Evolutionary conservation across 2,329 filamentous ascomycete genomes (phyloP), one percentile per base, ranked within the genome.

Genomic region (Parafenestella ontariensis): DNA sequence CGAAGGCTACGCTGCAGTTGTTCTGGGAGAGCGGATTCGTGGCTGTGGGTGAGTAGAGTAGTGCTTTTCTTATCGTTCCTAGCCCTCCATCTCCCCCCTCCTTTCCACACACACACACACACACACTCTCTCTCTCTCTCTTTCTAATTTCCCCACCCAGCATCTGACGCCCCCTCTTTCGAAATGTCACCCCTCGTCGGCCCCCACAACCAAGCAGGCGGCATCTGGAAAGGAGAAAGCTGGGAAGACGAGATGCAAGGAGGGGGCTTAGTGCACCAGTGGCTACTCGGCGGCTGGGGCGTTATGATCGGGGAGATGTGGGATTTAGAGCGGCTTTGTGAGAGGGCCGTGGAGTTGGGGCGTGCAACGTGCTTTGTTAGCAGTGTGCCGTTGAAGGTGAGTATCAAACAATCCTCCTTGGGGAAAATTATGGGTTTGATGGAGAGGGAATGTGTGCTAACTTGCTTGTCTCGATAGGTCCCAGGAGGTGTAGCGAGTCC

Each of bases 311-410:
- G 75, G 15, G 74, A 77, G 58, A 72, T 77, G 74, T 76, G 71
- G 56, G 75, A 77, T 60, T 70, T 89, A 18, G 81, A 84, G 52
- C 76, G 70, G 10, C 70, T 88, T 41, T 79, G 82, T 3, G 77
- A 74, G 31, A 78, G 82, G 44, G 85, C 84, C 61, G 85, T 82
- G 59, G 77, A 78, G 64, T 72, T 80, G 66, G 76, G 78, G 29
- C 73, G 82, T 23, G 87, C 82, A 66, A 84, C 78, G 2, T 89
- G 88, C 64, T 81, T 89, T 71, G 77, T 89, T 5, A 85, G 82
- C 0, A 87, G 85, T 59, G 79, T 79, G 31, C 85, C 86, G 1
- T 69, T 87, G 54, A 87, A 88, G 60, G 72, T 74, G 52, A 52
- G 63, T 58, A 28, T n/a, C n/a, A n/a, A n/a, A n/a, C n/a, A n/a